These are phyloP conservation scores for Phalaenopsis hybrid DNA, from an alignment of 116 monocot species.

Conservation along the genomic window DNA sequence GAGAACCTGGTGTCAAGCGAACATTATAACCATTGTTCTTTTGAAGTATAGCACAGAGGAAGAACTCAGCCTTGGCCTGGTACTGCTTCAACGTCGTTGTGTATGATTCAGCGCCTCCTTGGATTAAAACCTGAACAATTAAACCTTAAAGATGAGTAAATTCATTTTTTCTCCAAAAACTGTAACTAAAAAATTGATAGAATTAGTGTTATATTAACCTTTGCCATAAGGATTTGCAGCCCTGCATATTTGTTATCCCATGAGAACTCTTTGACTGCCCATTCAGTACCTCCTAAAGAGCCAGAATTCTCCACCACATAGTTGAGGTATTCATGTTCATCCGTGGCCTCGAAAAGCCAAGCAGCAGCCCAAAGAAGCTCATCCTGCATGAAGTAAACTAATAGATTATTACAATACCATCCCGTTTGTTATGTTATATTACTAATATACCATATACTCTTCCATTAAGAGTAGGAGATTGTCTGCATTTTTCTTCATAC, in stretches of 20 bases:
- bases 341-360: slow-evolving; percentile 81
- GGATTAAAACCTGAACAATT: slow-evolving; percentile 32
- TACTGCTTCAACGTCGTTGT: slow-evolving; percentile 54
- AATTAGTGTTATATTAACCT: slow-evolving; percentile 32
- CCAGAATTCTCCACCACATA: slow-evolving; percentile 60
- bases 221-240: slow-evolving; percentile 70
- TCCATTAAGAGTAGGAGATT: too few species aligned
- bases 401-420: neutral
- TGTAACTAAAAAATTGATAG: neutral
- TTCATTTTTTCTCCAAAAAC: neutral
- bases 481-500: too few species aligned
- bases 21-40: slow-evolving; percentile 77
- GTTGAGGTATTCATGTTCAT: slow-evolving; percentile 59
- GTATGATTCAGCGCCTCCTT: slow-evolving; percentile 24
- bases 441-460: too few species aligned
- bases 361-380: slow-evolving; percentile 91
- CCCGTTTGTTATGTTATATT: too few species aligned
- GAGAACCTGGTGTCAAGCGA: slow-evolving; percentile 62
- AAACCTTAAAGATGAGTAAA: neutral
- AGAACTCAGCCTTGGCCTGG: slow-evolving; percentile 82
- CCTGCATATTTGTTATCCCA: slow-evolving; percentile 99
- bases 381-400: slow-evolving; percentile 34
- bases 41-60: slow-evolving; percentile 75
- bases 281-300: slow-evolving; percentile 59
- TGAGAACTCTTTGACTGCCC: slow-evolving; percentile 76